Evolutionary conservation across 441 rosid genomes (phyloP), one percentile per base, ranked within the genome.

Genomic region (Capsella rubella): DNA sequence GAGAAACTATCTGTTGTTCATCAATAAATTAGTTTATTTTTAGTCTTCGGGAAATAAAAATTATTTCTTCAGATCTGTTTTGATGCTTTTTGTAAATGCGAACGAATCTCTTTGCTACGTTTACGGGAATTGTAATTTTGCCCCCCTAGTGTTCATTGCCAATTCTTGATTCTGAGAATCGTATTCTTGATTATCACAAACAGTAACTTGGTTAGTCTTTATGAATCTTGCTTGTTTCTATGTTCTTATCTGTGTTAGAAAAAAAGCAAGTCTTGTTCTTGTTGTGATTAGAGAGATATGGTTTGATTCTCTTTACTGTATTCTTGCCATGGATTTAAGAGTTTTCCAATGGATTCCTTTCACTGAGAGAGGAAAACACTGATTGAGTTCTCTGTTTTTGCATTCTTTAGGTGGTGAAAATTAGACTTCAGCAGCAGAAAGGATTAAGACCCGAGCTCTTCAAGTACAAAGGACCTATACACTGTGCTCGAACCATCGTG

Each of bases 401-500:
- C 3, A 27, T 40, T 81, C 32, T 64, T 43, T 83, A 92, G 97
- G 97, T 95, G 67, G 99, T 95, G 78, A 95, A 95, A 81, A 92
- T 95, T 71, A 87, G 96, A 68, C 82, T 95, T 71, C 97, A 95
- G 76, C 97, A 92, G 79, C 97, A 95, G 79, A 92, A 74, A 80
- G 99, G 97, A 49, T 65, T 90, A 61, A 92, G 90, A 75, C 82
- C 86, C 1, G 94, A 88, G 56, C 90, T 87, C 25, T 81, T 95
- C 6, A 92, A 86, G 90, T 95, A 92, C 81, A 92, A 89, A 80
- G 97, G 97, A 77, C 99, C 99, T 3, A 71, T 92, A 64, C 97
- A 95, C 58, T 92, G 97, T 75, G 97, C 96, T 35, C 82, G 84
- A 35, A 74, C 67, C 72, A 90, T 90, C 37, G 70, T 87, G 39